Evolutionary conservation across 1,284 basidiomycete genomes (phyloP), one percentile per base, ranked within the genome.

Genomic region (Termitomyces sp.): DNA sequence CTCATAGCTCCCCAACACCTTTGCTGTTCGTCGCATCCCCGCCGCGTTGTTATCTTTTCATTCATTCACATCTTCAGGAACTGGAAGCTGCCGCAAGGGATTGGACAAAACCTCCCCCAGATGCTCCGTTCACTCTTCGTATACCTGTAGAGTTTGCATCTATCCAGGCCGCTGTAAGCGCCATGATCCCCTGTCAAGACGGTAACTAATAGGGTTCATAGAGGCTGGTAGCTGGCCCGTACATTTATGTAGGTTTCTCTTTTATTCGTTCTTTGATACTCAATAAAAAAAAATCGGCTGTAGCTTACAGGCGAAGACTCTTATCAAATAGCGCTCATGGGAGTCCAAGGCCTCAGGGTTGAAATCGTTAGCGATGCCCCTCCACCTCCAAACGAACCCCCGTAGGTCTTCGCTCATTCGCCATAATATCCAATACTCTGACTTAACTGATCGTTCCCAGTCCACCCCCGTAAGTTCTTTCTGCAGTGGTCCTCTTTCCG

Each of bases 81-180:
- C 79, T 91, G 28, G 86, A 88, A 61, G 79, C 75, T 26, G 74
- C 86, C 42, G 89, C 88, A n/a, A 76, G 85, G 64, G 86, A 90
- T 56, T 92, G 89, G 89, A 82, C 84, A 44, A 90, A 88, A 65
- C 88, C 88, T 26, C 87, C 88, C 15, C 86, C 88, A 53, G 87
- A 86, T 66, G 84, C 81, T 38, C 68, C 78, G 41, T 88, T 90
- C 72, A 77, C 76, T 60, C 70, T 92, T 50, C 83, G 89, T 40
- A 81, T 91, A 0, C 89, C 89, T 2, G 84, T 88, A n/a, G 88
- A 92, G 69, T 90, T 79, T 70, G 88, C 86, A 2, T 89, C 89
- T 24, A 76, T 90, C 36, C 84, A 88, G 64, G 88, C 89, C 54
- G 83, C 88, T 44, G 88, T 91, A 65, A 64, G 84, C 70, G 12